Evolutionary conservation across 306 rosid species (phyloP), one percentile per base, ranked within the genome.

Genomic region (Cucumis sativus): DNA sequence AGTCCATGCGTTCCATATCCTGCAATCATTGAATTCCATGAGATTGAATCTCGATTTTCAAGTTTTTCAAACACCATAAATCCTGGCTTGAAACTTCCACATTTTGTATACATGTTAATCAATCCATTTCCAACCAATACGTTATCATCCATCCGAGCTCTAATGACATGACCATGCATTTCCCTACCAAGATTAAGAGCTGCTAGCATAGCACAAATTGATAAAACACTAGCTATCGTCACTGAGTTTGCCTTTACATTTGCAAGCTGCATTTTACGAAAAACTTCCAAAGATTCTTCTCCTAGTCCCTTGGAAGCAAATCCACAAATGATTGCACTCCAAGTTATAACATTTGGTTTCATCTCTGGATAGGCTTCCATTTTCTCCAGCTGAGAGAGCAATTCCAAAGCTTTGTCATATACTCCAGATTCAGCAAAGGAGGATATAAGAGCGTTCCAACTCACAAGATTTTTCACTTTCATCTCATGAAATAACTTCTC

Each of bases 381-480:
- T 58, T 84, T 78, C 75, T 80, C 85, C 85, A 93, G 74, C 88
- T 82, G 82, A 43, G 85, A 79, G 81, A 91, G 84, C 54, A 85
- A 59, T 54, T 79, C 86, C 70, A 83, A 83, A 12, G 97, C 96
- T 79, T 93, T 89, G 14, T 93, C 87, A 17, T 93, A 91, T 25
- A 87, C 82, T 49, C 97, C 96, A 28, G 87, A 83, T 82, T 91
- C 97, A 66, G 92, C 92, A 78, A 81, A 90, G 3, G 93, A 77
- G 8, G 98, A 86, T 82, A 93, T 87, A 78, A 93, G 83, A 81
- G 91, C 85, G 83, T 93, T 93, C 98, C 98, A 91, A 81, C 90
- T 88, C 57, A 88, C 94, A 10, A 90, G 79, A 80, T 54, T 91
- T 82, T 88, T 91, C 10, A n/a, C 76, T 84, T 72, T 79, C 79